Conservation (phyloP, 768 basidiomycete genomes). For the Hygrocybe coccinea region DNA sequence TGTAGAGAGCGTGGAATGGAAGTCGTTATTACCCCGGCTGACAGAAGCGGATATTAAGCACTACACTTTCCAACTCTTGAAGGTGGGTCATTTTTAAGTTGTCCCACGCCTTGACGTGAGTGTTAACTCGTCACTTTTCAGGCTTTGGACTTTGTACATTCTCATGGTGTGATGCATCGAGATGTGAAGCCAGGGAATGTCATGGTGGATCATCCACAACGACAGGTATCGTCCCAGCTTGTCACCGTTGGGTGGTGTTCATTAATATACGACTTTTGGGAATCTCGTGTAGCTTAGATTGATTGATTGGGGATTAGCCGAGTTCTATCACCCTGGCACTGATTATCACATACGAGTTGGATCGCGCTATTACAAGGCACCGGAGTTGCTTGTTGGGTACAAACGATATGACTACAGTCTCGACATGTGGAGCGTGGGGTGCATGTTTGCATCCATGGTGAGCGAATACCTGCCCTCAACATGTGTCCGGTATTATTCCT, state of each 20-base stretch:
- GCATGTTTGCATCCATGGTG: slow-evolving; percentile 73
- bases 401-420: slow-evolving; percentile 69
- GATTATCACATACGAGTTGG: slow-evolving; percentile 72
- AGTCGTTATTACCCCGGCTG: slow-evolving; percentile 50
- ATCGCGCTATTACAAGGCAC: slow-evolving; percentile 69
- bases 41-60: slow-evolving; percentile 63
- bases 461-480: slow-evolving; percentile 14
- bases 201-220: slow-evolving; percentile 64
- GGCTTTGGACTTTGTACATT: slow-evolving; percentile 69
- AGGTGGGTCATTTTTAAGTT: slow-evolving; percentile 24
- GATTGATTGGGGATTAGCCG: slow-evolving; percentile 75
- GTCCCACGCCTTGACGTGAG: not conserved
- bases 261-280: not conserved
- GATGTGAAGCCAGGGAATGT: slow-evolving; percentile 51
- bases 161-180: slow-evolving; percentile 68
- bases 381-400: slow-evolving; percentile 66
- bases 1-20: slow-evolving; percentile 67
- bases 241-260: not conserved
- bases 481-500: not conserved
- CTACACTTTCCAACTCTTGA: slow-evolving; percentile 63
- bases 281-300: slow-evolving; percentile 40
- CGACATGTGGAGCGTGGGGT: slow-evolving; percentile 70
- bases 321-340: slow-evolving; percentile 68
- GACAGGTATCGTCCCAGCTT: slow-evolving; percentile 41
- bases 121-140: not conserved